Base-by-base conservation (phyloP, 2,329 filamentous ascomycete species). In the Fusarium brachygibbosum region DNA sequence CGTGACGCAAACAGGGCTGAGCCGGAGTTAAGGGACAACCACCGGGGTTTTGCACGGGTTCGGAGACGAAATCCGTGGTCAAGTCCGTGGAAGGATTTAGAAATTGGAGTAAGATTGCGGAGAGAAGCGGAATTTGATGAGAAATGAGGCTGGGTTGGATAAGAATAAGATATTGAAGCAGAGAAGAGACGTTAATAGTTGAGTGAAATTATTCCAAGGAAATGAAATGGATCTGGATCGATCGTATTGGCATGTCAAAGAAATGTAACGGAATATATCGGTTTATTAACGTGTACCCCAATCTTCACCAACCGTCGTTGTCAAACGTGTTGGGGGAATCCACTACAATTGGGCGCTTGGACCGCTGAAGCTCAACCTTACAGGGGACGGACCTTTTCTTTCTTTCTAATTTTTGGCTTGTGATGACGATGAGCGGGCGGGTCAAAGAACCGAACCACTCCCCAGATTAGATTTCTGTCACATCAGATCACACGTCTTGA, bases 301-400 rank as follows among this genome's bases (percentile, higher is more conserved):
- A 46, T 55, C 48, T 49, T 45, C 42, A 32, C 58, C 57, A 68
- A 66, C 58, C 40, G 41, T 45, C 14, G 25, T 59, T 70, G 68
- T 71, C 68, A 70, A 75, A 74, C 71, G 71, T 75, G 73, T 69
- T 74, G 70, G 49, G 66, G 64, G 40, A 66, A 48, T n/a, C 61
- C 63, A 57, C 70, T 62, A 41, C 68, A 74, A 74, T 74, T 75
- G 71, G 73, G 41, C 67, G 71, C 63, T 61, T 37, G 38, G 61
- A 59, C 63, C 58, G 48, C 48, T 51, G 48, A 40, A 29, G 48
- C 34, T 51, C 34, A 51, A 38, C 23, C 37, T 38, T 38, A 40
- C 38, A 35, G 31, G 35, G 41, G 34, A n/a, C 10, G n/a, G n/a
- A 41, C 51, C 23, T 25, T 25, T 25, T 29, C 32, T 25, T 25